Evolutionary conservation across 768 basidiomycete species (phyloP).

Genomic region (Podaxis sp.): DNA sequence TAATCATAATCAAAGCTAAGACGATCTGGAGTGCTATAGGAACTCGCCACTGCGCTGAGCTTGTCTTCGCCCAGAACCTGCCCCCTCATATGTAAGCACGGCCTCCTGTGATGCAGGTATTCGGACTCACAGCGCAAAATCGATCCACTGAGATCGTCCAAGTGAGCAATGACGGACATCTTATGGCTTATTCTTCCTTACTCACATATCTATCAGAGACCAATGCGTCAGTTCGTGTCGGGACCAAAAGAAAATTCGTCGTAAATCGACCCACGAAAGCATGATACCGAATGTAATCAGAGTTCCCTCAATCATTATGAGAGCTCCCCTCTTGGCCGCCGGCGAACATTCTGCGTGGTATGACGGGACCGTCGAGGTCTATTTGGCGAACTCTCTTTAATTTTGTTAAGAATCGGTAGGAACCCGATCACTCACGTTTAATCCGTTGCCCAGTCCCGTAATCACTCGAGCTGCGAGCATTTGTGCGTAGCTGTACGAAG

Average conservation of each 20-base stretch:
- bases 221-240: background rate
- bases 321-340: conserved; percentile 54
- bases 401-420: background rate
- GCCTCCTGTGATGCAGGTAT: background rate
- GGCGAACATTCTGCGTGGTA: conserved; percentile 71
- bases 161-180: background rate
- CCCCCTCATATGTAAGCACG: conserved; percentile 2
- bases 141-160: conserved; percentile 48
- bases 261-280: conserved; percentile 46
- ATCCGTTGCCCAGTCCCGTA: conserved; percentile 65
- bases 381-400: background rate
- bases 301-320: conserved; percentile 67
- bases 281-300: conserved; percentile 65
- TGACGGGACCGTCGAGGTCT: conserved; percentile 66
- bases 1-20: conserved; percentile 54
- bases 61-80: conserved; percentile 51
- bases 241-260: background rate
- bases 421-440: conserved; percentile 42
- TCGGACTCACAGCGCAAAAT: conserved; percentile 53
- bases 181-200: background rate
- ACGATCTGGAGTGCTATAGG: conserved; percentile 62
- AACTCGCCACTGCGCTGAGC: conserved; percentile 61
- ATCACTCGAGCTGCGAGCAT: conserved; percentile 61
- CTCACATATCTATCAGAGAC: conserved; percentile 19
- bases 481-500: conserved; percentile 58